Evolutionary conservation across 106 monocot genomes (phyloP), one percentile per base, ranked within the genome.

Genomic region (Allium cepa): DNA sequence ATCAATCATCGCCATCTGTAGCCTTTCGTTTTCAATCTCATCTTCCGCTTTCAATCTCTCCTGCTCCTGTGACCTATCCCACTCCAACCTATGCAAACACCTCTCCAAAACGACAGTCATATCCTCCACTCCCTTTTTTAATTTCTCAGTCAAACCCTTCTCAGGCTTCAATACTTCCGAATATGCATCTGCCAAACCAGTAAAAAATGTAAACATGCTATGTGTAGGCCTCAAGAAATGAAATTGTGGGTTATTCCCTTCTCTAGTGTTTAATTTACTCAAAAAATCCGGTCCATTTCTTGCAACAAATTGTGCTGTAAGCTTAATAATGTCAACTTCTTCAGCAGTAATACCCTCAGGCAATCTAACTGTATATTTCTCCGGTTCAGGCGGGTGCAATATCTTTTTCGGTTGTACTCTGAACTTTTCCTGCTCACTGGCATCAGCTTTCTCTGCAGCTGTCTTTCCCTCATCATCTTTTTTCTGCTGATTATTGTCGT

Each of bases 31-130:
- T 64, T 99, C 97, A 17, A 99, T 92, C 81, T 99, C 97, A 71
- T 99, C 90, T 79, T 99, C 97, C 0, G 97, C 97, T 73, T 90
- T 83, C 82, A 89, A 88, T 74, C 92, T 82, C 2, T 83, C 97
- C 76, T 99, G 92, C 77, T 99, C 97, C 71, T 99, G 97, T 9
- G 97, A 92, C 68, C 92, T 73, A 51, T 99, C 97, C 97, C 97
- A 99, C 71, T 99, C 97, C 9, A 99, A 72, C 11, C 97, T 78
- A 59, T 99, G 86, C 80, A 99, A 68, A 67, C 97, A 99, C 59
- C 97, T 56, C 76, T 99, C 97, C 7, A 99, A 73, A 1, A 99
- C 87, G 0, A 74, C 73, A 7, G 97, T 99, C 79, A 77, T 75
- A 55, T 92, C 92, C 0, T 22, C 62, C 7, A 75, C 71, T 10